Evolutionary conservation across 768 basidiomycete genomes (phyloP).

Genomic region (Paxillus rubicundulus): DNA sequence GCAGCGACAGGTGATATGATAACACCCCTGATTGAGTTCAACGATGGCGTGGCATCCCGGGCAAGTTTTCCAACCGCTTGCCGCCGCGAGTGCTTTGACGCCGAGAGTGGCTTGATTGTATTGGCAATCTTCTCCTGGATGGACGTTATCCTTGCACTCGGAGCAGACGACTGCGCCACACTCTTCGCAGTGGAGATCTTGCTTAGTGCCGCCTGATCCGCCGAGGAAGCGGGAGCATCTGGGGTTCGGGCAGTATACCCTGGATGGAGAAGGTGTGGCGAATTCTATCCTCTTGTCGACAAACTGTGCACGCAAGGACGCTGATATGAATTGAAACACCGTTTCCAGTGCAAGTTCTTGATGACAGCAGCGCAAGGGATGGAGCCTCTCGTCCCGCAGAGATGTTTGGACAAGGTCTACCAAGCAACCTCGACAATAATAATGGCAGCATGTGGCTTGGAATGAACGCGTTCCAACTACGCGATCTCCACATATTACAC

Average conservation of each 20-base stretch:
- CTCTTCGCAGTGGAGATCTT: constrained; percentile 34
- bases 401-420: constrained; percentile 39
- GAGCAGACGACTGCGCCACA: constrained; percentile 45
- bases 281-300: constrained; percentile 47
- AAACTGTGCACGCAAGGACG: constrained; percentile 31
- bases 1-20: constrained; percentile 60
- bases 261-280: constrained; percentile 35
- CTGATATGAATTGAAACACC: constrained; percentile 31
- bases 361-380: constrained; percentile 52
- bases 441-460: constrained; percentile 44
- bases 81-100: constrained; percentile 43
- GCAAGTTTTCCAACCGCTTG: constrained; percentile 59
- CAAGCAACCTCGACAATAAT: constrained; percentile 47
- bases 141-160: constrained; percentile 47
- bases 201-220: constrained; percentile 22
- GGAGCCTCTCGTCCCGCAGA: constrained; percentile 49
- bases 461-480: constrained; percentile 25
- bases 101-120: constrained; percentile 43
- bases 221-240: constrained; percentile 56
- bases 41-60: constrained; percentile 55
- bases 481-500: constrained; percentile 43
- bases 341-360: constrained; percentile 27
- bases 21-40: constrained; percentile 57
- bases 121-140: constrained; percentile 39
- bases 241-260: constrained; percentile 50